phyloP scores from a whole-genome alignment of 441 rosid species.

The Sinapis alba region DNA sequence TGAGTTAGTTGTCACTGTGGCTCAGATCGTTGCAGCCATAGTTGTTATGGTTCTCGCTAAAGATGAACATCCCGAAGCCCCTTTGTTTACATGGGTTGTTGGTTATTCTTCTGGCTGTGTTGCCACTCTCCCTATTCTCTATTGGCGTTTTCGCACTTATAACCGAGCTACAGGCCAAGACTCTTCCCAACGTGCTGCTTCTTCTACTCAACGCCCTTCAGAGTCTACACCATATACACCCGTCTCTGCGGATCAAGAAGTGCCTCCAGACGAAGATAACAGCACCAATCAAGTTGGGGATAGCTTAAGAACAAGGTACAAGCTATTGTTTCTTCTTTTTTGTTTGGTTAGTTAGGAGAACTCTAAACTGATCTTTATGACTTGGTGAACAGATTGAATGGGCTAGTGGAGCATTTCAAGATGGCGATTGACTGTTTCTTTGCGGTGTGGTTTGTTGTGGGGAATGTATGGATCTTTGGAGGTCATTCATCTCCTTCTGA shows the following conservation, averaged over 20 bases:
- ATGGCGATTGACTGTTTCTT: conserved; percentile 80
- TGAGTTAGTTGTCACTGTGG: conserved; percentile 66
- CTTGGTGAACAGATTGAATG: conserved; percentile 59
- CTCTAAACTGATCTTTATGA: conserved; percentile 4
- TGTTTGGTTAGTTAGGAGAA: conserved; percentile 15
- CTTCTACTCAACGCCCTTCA: conserved; percentile 48
- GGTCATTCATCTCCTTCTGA: conserved; percentile 65
- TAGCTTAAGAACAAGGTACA: conserved; percentile 58
- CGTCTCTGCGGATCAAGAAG: conserved; percentile 59
- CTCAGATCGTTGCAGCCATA: conserved; percentile 68
- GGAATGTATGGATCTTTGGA: conserved; percentile 83
- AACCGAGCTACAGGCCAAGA: conserved; percentile 45
- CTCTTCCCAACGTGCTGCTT: conserved; percentile 42
- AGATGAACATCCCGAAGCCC: conserved; percentile 69
- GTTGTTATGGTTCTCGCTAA: conserved; percentile 62
- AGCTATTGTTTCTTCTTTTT: neutral
- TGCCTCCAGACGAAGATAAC: conserved; percentile 56
- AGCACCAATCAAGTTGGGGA: conserved; percentile 45
- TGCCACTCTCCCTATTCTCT: conserved; percentile 73
- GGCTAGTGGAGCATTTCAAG: conserved; percentile 73
- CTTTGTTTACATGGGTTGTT: conserved; percentile 66
- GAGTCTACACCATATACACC: conserved; percentile 65
- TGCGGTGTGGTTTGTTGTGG: conserved; percentile 83
- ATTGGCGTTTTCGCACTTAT: conserved; percentile 64
- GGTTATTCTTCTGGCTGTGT: conserved; percentile 77